A percentile compares a stretch with the other conserved stretches of the same genome.
Conservation (phyloP, 441 rosid genomes). For the Gossypium lobatum region DNA sequence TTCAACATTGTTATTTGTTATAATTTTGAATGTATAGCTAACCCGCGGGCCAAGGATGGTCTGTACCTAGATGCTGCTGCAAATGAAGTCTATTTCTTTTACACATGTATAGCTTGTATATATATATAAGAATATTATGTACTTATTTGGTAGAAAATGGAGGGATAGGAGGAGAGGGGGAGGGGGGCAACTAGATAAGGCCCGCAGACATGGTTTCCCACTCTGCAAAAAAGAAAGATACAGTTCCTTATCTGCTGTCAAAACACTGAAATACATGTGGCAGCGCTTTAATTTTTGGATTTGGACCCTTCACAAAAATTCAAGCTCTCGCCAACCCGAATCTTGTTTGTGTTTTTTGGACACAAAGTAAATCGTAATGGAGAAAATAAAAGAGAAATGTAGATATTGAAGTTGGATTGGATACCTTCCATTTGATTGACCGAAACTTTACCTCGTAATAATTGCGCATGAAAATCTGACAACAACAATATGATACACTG, state of each 20-base stretch:
- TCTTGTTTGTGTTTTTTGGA: no score
- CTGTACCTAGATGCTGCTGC: neutral
- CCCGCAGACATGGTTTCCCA: neutral
- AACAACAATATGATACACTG: neutral
- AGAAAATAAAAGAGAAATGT: no score
- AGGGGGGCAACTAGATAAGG: neutral
- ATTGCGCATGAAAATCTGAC: slow-evolving; percentile 17
- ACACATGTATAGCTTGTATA: neutral
- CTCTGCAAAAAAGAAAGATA: neutral
- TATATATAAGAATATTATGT: neutral
- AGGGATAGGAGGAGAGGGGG: neutral
- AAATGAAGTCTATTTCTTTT: neutral
- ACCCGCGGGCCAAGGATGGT: neutral
- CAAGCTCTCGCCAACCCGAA: no score
- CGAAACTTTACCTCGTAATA: slow-evolving; percentile 14
- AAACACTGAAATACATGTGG: neutral
- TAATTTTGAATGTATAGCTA: neutral
- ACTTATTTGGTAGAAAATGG: neutral
- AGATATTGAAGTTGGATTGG: neutral
- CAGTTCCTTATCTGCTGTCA: slow-evolving; percentile 7
- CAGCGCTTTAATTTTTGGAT: neutral
- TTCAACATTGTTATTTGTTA: no score
- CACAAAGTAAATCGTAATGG: no score
- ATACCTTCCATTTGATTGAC: neutral
- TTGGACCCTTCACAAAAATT: neutral